Evolutionary conservation across 2,329 filamentous ascomycete species (phyloP), one percentile per base, ranked within the genome.

Genomic region (Cercospora sp.): DNA sequence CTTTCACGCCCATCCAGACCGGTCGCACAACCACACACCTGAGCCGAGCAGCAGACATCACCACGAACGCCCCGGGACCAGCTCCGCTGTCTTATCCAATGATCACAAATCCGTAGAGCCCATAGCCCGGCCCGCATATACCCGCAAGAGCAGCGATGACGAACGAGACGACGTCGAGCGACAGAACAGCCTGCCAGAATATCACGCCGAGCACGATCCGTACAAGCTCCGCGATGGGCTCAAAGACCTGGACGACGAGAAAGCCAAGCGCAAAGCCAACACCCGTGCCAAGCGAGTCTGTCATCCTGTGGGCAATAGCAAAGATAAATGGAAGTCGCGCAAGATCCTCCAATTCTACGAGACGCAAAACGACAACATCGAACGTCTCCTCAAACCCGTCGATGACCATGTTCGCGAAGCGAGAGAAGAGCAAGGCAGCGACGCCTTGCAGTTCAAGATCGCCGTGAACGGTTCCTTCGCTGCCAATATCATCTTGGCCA

Each of bases 321-420:
- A 80, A 67, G 80, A 78, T 33, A 79, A 78, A n/a, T 69, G 79
- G 71, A 75, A 80, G 72, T 79, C 85, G 13, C 84, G 82, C 72
- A 89, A 87, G 75, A 79, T 98, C 16, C 86, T 91, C 75, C 87
- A 88, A 61, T 98, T 97, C 82, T 98, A 98, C 84, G 87, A 92
- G 78, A 85, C 86, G 31, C 94, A 99, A 78, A 99, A 99, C 78
- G 92, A 94, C 78, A 94, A 92, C 74, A 99, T 99, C 73, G 89
- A 97, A 82, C 88, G 92, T 10, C 87, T 97, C 81, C 85, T 98
- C 72, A 97, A 97, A 82, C 90, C 91, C 2, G 94, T 98, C 2
- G 93, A 97, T 76, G 93, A 97, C 77, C 95, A 98, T 80, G 85
- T 91, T 18, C 89, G 90, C 40, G 90, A 93, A 59, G 94, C 94